Conservation (phyloP, 2,329 filamentous ascomycete genomes). For the Aspergillus sp. region DNA sequence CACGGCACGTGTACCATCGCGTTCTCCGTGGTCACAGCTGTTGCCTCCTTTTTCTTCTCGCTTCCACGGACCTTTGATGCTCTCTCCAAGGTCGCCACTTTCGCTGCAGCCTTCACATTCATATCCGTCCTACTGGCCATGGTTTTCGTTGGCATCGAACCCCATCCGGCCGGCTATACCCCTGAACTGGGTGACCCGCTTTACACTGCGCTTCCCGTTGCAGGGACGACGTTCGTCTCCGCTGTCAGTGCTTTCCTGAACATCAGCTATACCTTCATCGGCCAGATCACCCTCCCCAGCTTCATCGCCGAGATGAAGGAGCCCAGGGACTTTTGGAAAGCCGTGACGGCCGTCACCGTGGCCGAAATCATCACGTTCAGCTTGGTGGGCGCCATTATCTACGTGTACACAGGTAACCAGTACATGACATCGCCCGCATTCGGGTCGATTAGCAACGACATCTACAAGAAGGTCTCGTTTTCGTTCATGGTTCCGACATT, state of each 20-base stretch:
- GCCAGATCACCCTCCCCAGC: slow-evolving; percentile 84
- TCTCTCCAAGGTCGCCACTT: slow-evolving; percentile 68
- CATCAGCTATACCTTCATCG: slow-evolving; percentile 93
- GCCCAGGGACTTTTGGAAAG: slow-evolving; percentile 79
- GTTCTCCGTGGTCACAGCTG: slow-evolving; percentile 65
- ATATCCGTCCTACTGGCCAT: slow-evolving; percentile 76
- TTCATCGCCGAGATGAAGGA: slow-evolving; percentile 93
- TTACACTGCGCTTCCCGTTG: slow-evolving; percentile 59
- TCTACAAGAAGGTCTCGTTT: slow-evolving; percentile 82
- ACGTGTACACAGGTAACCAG: slow-evolving; percentile 79
- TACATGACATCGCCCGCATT: slow-evolving; percentile 86
- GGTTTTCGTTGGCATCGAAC: slow-evolving; percentile 70
- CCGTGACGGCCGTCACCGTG: slow-evolving; percentile 82
- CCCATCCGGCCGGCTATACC: slow-evolving; percentile 61
- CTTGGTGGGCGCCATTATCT: slow-evolving; percentile 70
- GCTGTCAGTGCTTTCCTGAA: slow-evolving; percentile 88
- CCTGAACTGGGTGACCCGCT: slow-evolving; percentile 54
- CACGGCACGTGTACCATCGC: slow-evolving; percentile 67
- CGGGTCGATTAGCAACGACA: slow-evolving; percentile 63
- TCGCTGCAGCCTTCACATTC: slow-evolving; percentile 81
- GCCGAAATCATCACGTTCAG: slow-evolving; percentile 81
- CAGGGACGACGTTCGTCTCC: slow-evolving; percentile 68
- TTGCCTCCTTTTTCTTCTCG: slow-evolving; percentile 70
- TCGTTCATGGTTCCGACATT: slow-evolving; percentile 94
- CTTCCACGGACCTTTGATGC: slow-evolving; percentile 78